Base-by-base conservation (phyloP, 2,329 filamentous ascomycete species). In the Botrytis cinerea region DNA sequence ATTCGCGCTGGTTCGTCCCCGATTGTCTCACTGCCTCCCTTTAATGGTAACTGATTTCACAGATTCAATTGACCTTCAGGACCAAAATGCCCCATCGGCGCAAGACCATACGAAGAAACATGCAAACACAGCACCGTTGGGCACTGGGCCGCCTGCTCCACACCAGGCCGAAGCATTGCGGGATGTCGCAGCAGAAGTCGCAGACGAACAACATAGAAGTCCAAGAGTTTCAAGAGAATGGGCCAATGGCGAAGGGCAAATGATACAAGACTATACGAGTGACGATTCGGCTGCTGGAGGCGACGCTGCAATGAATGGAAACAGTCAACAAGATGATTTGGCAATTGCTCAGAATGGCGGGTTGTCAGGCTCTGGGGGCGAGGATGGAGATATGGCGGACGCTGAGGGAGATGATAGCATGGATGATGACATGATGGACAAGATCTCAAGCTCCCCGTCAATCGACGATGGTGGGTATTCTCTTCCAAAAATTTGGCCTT, bases 1-100 rank as follows among this genome's bases (percentile, higher is more conserved):
- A 86, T 88, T 76, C 82, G 86, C 83, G 86, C 86, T 79, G 86
- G 86, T 87, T 83, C 75, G 84, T 75, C 74, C 73, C 70, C 43
- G 54, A 60, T 60, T 35, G 68, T 57, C 74, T 57, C 62, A 72
- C 48, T n/a, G 35, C 28, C 48, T 38, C 70, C 67, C 57, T 63
- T 35, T 38, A 12, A 70, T 66, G 64, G 66, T 48, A 68, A 48
- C 70, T 82, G 78, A 60, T 70, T 74, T 74, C 64, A 74, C 83
- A 97, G 95, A 98, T 85, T 97, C 95, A 76, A 92, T 98, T 84
- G 96, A 98, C 84, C 90, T 98, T 70, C 96, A 98, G 87, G 90
- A 94, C 83, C 92, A 90, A 80, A 86, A 91, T 80, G 87, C 92
- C 74, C 94, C 94, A 48, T 96, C 95, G 63, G 93, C 95, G 57